phyloP scores from a whole-genome alignment of 257 asterid species.

The Nicotiana otophora region DNA sequence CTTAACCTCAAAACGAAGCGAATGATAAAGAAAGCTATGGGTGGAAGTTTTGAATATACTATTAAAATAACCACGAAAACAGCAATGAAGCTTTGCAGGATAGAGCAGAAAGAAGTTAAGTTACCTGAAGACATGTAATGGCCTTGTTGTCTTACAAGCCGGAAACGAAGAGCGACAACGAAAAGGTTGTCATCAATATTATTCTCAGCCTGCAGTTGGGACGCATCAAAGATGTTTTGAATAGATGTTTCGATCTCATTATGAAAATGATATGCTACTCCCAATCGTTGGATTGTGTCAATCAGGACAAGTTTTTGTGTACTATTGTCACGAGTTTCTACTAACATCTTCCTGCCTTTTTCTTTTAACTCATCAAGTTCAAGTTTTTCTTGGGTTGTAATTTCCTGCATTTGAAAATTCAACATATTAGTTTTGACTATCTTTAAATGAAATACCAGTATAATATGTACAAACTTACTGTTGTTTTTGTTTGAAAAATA shows the following conservation, averaged over 20 bases:
- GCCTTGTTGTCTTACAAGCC: conserved; percentile 20
- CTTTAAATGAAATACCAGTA: no score
- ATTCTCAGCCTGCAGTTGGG: not conserved
- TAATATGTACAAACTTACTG: no score
- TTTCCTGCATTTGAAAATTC: not conserved
- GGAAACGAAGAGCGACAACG: conserved; percentile 14
- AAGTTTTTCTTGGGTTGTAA: not conserved
- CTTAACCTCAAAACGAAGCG: no score
- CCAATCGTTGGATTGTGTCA: conserved; percentile 16
- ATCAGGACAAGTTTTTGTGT: not conserved
- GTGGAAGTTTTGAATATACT: no score
- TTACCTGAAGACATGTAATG: not conserved
- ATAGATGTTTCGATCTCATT: conserved; percentile 7
- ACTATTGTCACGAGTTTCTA: not conserved
- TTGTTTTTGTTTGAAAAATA: no score
- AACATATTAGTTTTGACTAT: not conserved
- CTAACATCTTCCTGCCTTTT: not conserved
- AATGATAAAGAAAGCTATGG: no score
- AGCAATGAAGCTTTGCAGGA: no score
- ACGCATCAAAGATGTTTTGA: not conserved
- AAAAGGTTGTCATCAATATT: not conserved
- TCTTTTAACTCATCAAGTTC: not conserved
- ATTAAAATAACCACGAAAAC: no score
- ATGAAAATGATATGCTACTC: conserved; percentile 24
- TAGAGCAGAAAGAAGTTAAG: not conserved